Conservation (phyloP, 805 yeast genomes). For the Saturnispora galanensis region DNA sequence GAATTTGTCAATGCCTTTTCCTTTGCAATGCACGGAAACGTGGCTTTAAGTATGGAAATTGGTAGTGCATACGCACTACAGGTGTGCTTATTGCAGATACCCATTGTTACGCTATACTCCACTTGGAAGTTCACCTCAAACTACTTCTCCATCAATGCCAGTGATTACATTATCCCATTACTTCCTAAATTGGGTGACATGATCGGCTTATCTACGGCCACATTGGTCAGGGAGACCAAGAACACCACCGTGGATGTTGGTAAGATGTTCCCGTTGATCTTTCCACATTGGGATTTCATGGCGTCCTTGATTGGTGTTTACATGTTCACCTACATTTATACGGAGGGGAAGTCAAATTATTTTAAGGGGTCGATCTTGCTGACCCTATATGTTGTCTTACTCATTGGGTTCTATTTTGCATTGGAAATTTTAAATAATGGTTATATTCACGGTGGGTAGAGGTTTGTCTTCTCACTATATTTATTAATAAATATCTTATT, state of each 20-base stretch:
- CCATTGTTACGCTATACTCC: conserved; percentile 76
- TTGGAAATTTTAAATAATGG: conserved; percentile 27
- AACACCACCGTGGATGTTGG: conserved; percentile 7
- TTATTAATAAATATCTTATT: background rate
- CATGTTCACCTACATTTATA: conserved; percentile 84
- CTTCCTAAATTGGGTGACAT: conserved; percentile 6
- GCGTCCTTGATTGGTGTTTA: conserved; percentile 80
- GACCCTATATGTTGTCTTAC: conserved; percentile 62
- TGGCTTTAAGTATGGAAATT: conserved; percentile 93
- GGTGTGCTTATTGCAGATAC: conserved; percentile 88
- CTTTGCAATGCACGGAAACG: conserved; percentile 92
- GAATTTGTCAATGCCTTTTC: conserved; percentile 95
- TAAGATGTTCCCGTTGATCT: conserved; percentile 66
- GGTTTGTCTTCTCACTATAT: background rate
- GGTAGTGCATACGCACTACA: conserved; percentile 97
- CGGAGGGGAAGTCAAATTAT: conserved; percentile 93
- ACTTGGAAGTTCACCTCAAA: conserved; percentile 29
- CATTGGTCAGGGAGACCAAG: background rate
- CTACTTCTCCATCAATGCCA: background rate
- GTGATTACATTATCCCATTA: background rate
- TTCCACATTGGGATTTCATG: conserved; percentile 92
- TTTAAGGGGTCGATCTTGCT: conserved; percentile 89
- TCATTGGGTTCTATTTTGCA: conserved; percentile 73
- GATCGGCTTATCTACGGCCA: no score
- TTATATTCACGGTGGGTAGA: background rate